Base-by-base conservation (phyloP, 768 basidiomycete species). In the Rhodocollybia butyracea region DNA sequence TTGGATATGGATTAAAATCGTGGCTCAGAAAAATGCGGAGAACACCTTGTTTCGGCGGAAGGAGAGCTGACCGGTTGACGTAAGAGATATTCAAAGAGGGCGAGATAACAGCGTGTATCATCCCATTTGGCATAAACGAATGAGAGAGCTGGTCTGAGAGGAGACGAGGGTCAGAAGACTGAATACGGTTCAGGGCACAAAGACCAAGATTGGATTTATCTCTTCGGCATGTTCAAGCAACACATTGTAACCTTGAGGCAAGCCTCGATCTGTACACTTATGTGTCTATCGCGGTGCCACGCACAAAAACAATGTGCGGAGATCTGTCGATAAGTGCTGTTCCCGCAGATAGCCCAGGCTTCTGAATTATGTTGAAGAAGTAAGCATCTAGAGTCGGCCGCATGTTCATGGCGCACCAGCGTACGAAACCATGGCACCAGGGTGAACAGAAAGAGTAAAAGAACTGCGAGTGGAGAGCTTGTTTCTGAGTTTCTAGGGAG, bases 211-310 rank as follows among this genome's bases (percentile, higher is more conserved):
- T 29, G 38, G 8, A 51, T 13, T 5, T 42, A 6, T 50, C 32
- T 50, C 32, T n/a, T 29, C 39, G 31, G 38, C 40, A 27, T 46
- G 22, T 46, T 54, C 17, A 22, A 27, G 21, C 43, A 54, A 32
- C 53, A 54, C 53, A 54, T 54, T 54, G 53, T 26, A 54, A 45
- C 41, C 53, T 40, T 42, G 43, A 54, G 53, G 53, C 53, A 32
- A 46, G 32, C 27, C 39, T 26, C 51, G 22, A 53, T 43, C 34
- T 40, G 27, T 36, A 29, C 51, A 30, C 29, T 19, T 34, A 22
- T 38, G 34, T 34, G n/a, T 50, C 22, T 34, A 50, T 34, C 48
- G 48, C 21, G 21, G 21, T 38, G 46, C 26, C 26, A 34, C 48
- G 48, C 34, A 36, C 29, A 50, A 50, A n/a, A 34, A 38, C 32